phyloP scores from a whole-genome alignment of 805 yeast species.

The Zygoascus bituminiphila region DNA sequence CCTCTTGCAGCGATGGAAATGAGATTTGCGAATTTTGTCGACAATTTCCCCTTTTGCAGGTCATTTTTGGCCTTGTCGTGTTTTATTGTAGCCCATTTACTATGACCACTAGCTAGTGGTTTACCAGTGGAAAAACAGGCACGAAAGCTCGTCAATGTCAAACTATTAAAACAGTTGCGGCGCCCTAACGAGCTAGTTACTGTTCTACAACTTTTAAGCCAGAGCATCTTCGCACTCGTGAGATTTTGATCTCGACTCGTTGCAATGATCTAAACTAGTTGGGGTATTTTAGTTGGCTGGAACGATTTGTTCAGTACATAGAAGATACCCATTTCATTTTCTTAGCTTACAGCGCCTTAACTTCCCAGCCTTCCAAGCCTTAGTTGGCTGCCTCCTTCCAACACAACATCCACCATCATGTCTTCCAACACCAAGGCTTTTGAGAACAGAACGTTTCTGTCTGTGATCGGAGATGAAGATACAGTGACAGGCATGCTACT shows the following conservation, averaged over 20 bases:
- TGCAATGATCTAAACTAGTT: too few species aligned
- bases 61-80: constrained; percentile 93
- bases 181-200: not conserved
- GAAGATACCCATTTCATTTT: too few species aligned
- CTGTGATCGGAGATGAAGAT: constrained; percentile 96
- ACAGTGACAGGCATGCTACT: constrained; percentile 91
- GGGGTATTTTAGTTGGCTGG: too few species aligned
- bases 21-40: constrained; percentile 62
- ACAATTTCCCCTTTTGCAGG: constrained; percentile 59
- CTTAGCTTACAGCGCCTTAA: too few species aligned
- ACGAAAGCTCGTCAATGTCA: too few species aligned
- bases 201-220: not conserved
- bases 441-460: constrained; percentile 70
- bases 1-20: constrained; percentile 66
- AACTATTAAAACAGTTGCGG: too few species aligned
- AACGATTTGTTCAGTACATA: too few species aligned
- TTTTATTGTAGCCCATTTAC: constrained; percentile 91
- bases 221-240: not conserved
- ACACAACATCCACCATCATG: not conserved
- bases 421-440: not conserved
- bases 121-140: not conserved
- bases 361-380: not conserved
- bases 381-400: not conserved
- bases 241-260: not conserved
- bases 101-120: constrained; percentile 54